phyloP scores from a whole-genome alignment of 108 stramenopile genomes.

The Skeletonema menzelii region DNA sequence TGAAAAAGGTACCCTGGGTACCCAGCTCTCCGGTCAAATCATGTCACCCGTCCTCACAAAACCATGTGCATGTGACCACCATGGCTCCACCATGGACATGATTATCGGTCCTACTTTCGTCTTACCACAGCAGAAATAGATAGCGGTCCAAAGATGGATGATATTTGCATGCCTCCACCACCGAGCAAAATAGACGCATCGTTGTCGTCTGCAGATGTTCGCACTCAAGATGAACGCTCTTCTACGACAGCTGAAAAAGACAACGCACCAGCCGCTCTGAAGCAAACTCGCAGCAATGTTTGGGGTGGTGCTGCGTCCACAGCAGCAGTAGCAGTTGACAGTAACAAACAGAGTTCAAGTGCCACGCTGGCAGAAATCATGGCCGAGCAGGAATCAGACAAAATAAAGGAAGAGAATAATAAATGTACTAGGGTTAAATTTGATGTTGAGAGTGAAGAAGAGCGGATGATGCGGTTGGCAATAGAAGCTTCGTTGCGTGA shows the following conservation, averaged over 20 bases:
- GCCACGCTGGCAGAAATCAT: slow-evolving; percentile 26
- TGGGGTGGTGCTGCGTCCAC: not conserved
- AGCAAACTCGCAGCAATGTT: not conserved
- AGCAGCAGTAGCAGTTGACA: not conserved
- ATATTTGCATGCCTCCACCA: not conserved
- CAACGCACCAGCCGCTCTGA: not conserved
- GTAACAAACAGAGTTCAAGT: not conserved
- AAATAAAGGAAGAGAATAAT: not conserved
- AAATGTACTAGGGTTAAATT: slow-evolving; percentile 10
- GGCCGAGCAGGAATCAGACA: slow-evolving; percentile 22
- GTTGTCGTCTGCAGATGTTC: not conserved
- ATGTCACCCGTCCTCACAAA: too few relatives aligned
- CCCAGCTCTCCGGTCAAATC: too few relatives aligned
- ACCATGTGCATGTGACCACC: too few relatives aligned
- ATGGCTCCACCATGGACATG: too few relatives aligned
- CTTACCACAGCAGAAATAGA: too few relatives aligned
- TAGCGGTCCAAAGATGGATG: not conserved
- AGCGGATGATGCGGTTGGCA: slow-evolving; percentile 33
- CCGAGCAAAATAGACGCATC: not conserved
- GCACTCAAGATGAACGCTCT: not conserved
- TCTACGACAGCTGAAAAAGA: not conserved
- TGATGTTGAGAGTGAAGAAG: slow-evolving; percentile 33
- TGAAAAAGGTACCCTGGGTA: too few relatives aligned
- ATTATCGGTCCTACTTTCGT: too few relatives aligned
- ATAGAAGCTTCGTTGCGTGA: slow-evolving; percentile 37